A percentile compares a stretch with the other conserved stretches of the same genome.
phyloP scores from a whole-genome alignment of 2,329 filamentous ascomycete genomes.

The Aspergillus viridinutans region DNA sequence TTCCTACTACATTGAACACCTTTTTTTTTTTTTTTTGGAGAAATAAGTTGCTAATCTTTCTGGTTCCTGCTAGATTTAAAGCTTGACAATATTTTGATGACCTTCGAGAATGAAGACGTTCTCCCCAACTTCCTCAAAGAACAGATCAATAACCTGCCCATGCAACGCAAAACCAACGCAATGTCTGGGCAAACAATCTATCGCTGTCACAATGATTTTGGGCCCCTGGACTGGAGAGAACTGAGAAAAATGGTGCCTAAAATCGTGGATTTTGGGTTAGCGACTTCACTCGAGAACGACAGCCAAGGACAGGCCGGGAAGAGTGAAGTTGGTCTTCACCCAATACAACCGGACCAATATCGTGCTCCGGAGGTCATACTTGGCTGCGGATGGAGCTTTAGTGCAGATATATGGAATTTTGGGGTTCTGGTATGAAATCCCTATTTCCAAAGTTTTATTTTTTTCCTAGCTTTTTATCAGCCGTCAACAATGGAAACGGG shows the following conservation, averaged over 20 bases:
- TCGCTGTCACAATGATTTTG: constrained; percentile 25
- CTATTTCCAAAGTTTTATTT: neutral
- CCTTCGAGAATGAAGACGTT: constrained; percentile 16
- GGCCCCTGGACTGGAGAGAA: constrained; percentile 12
- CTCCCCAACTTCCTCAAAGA: constrained; percentile 16
- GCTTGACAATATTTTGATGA: constrained; percentile 37
- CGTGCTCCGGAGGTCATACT: constrained; percentile 8
- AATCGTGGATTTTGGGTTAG: constrained; percentile 29
- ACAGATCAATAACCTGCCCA: constrained; percentile 4
- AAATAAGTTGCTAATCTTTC: neutral
- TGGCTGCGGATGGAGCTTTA: constrained; percentile 7
- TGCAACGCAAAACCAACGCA: neutral
- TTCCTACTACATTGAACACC: neutral
- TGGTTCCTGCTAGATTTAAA: constrained; percentile 30
- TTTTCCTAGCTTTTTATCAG: no score
- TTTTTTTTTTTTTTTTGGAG: no score
- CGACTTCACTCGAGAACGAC: neutral
- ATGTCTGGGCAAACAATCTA: constrained; percentile 23
- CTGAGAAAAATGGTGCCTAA: constrained; percentile 20
- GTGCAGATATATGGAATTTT: constrained; percentile 10
- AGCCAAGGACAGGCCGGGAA: neutral
- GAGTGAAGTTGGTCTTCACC: constrained; percentile 24
- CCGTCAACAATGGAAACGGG: no score
- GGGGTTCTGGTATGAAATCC: constrained; percentile 6
- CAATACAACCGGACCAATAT: constrained; percentile 7